Percentiles rank a stretch among this genome's conserved stretches.
Evolutionary conservation across 306 rosid species (phyloP).

Genomic region (Carpinus fangiana): DNA sequence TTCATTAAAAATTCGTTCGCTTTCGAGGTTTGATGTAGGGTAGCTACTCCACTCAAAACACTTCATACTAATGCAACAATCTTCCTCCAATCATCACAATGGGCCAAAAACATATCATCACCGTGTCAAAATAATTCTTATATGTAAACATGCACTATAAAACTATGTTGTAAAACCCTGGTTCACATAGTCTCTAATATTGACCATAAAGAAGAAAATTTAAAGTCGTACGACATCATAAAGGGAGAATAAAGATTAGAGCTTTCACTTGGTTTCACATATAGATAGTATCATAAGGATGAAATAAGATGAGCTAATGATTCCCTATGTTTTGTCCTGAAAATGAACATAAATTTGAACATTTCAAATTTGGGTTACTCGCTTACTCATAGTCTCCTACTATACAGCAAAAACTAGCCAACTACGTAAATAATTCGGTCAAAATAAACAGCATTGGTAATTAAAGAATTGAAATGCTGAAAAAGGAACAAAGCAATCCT

Average conservation of each 20-base stretch:
- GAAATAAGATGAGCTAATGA: neutral
- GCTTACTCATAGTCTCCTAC: constrained; percentile 27
- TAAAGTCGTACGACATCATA: neutral
- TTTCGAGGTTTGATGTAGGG: neutral
- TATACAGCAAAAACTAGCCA: constrained; percentile 26
- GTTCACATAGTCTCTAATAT: neutral
- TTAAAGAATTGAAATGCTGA: constrained; percentile 25
- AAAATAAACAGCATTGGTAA: constrained; percentile 17
- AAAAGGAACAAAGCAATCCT: constrained; percentile 39
- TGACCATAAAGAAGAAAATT: neutral
- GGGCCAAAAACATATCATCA: neutral
- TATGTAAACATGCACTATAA: neutral
- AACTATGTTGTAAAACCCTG: neutral
- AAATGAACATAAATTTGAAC: neutral
- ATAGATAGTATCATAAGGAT: constrained; percentile 14
- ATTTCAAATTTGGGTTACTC: constrained; percentile 15
- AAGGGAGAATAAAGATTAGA: neutral
- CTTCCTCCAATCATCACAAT: neutral
- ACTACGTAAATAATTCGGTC: constrained; percentile 20
- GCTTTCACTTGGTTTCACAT: constrained; percentile 11
- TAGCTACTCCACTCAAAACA: neutral
- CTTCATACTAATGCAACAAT: neutral
- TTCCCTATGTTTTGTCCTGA: constrained; percentile 10
- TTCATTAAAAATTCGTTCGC: neutral
- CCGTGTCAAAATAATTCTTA: neutral